Conservation (phyloP, 2,329 filamentous ascomycete genomes). For the Pseudocercospora cruenta region DNA sequence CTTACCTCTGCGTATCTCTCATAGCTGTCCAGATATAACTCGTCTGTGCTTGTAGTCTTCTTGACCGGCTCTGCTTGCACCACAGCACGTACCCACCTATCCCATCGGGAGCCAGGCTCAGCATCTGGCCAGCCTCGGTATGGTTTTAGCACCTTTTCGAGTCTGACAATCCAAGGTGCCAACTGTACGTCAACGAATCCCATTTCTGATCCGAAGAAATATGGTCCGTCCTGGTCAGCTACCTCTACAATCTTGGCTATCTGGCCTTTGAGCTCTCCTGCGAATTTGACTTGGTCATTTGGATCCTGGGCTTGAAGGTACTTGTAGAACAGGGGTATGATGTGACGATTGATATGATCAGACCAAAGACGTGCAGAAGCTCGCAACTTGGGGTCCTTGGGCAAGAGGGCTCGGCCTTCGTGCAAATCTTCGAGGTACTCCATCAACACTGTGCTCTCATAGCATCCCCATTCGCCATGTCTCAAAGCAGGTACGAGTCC, state of each 20-base stretch:
- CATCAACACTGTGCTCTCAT: constrained; percentile 79
- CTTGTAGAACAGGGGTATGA: constrained; percentile 76
- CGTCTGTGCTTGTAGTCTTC: constrained; percentile 68
- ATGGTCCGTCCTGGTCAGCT: constrained; percentile 65
- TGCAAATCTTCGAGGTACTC: constrained; percentile 85
- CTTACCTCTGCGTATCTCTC: constrained; percentile 59
- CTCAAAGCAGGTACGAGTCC: constrained; percentile 76
- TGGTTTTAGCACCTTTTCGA: constrained; percentile 67
- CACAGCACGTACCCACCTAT: constrained; percentile 70
- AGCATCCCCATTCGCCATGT: constrained; percentile 79
- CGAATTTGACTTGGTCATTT: constrained; percentile 61
- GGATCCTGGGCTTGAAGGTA: constrained; percentile 68
- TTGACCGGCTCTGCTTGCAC: constrained; percentile 65
- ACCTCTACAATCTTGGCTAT: constrained; percentile 65
- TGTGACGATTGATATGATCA: constrained; percentile 76
- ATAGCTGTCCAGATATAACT: constrained; percentile 70
- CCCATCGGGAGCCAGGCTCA: constrained; percentile 66
- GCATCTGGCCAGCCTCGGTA: constrained; percentile 69
- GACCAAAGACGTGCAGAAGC: constrained; percentile 80
- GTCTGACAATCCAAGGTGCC: constrained; percentile 72
- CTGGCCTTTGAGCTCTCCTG: constrained; percentile 65
- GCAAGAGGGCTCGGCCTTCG: constrained; percentile 64
- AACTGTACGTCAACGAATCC: constrained; percentile 75
- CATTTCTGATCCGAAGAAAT: constrained; percentile 64
- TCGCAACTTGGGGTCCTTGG: constrained; percentile 66